Base-by-base conservation (phyloP, 148 eudicot species). In the Drosera capensis region DNA sequence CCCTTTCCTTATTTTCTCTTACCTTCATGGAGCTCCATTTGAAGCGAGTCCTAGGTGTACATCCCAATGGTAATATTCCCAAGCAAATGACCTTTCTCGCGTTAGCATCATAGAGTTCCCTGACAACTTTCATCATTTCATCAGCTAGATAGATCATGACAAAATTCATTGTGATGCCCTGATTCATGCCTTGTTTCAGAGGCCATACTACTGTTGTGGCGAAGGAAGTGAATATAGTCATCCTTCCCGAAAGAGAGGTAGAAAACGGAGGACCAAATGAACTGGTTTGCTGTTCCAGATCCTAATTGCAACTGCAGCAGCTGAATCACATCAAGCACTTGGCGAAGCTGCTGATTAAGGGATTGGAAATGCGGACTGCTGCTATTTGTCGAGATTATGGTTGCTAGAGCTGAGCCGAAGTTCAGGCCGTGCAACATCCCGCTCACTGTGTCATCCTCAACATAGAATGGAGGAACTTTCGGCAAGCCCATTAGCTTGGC, bases 201-300 rank as follows among this genome's bases (percentile, higher is more conserved):
- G n/a, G n/a, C n/a, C n/a, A n/a, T n/a, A n/a, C n/a, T 20, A 34
- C 48, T 25, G 34, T 55, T 59, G 0, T 61, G 41, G 47, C 63
- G 58, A 37, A 72, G 52, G 56, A 67, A 68, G 45, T 57, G 46
- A 46, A 74, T 52, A 40, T 63, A 72, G 44, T 80, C 88, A 48
- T 75, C 82, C 60, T 75, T 75, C 12, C 88, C 88, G 3, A 80
- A 62, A 20, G 88, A 80, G 23, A 75, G 66, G 61, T 64, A 80
- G 68, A 80, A 75, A 13, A 80, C 40, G 39, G 88, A 72, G 47
- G 88, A 75, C 8, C 40, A 35, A 36, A 75, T 47, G 28, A 61
- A 56, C 0, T 38, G 25, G 3, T 43, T 48, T 15, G 82, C 65
- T 1, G 42, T 47, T 2, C 53, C 48, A 50, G 60, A 55, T n/a